phyloP scores from a whole-genome alignment of 2,329 filamentous ascomycete species.

The Paracorniculantispora psalliotae region DNA sequence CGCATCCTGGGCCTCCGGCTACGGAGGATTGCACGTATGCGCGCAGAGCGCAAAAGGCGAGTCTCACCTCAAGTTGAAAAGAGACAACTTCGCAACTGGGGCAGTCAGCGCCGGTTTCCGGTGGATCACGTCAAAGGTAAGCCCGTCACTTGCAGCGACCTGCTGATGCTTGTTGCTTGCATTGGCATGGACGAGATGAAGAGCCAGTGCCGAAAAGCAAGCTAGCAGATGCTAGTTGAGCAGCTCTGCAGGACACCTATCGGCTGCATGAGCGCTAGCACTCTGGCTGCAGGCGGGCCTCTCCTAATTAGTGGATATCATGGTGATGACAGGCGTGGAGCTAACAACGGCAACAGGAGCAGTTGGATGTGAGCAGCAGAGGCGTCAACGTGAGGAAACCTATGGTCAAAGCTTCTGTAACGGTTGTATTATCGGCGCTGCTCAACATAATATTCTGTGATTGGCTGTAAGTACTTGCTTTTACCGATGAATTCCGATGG shows the following conservation, averaged over 20 bases:
- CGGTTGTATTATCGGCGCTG: too few relatives aligned
- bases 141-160: neutral
- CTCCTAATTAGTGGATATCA: neutral
- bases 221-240: neutral
- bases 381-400: neutral
- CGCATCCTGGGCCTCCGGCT: neutral
- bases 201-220: neutral
- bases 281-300: neutral
- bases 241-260: slow-evolving; percentile 2
- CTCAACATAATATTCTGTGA: too few relatives aligned
- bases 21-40: neutral
- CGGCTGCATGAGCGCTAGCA: neutral
- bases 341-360: neutral
- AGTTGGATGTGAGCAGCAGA: neutral
- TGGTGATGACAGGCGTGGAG: neutral
- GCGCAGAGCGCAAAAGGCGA: neutral
- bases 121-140: neutral
- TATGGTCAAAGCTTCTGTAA: too few relatives aligned
- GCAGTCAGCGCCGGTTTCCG: neutral
- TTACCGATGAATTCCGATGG: too few relatives aligned
- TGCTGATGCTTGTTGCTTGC: neutral
- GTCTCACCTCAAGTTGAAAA: neutral
- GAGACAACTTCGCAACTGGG: neutral
- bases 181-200: neutral
- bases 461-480: too few relatives aligned